Conservation (phyloP, 768 basidiomycete genomes). For the Trametes coccinea region DNA sequence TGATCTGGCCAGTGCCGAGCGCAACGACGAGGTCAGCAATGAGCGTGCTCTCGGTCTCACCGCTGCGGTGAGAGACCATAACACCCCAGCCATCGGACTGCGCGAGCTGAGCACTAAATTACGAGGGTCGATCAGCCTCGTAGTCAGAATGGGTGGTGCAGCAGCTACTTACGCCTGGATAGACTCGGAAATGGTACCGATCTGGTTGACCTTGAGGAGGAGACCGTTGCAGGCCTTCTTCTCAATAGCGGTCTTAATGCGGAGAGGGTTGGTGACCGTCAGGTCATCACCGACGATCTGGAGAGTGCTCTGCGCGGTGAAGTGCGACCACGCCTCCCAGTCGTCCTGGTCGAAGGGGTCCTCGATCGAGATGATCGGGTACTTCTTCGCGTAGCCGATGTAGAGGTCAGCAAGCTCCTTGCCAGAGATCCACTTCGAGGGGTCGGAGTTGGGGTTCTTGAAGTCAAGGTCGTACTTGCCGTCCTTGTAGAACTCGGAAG, state of each 20-base stretch:
- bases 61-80: conserved; percentile 99
- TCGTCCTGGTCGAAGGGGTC: conserved; percentile 99
- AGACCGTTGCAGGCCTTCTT: conserved; percentile 99
- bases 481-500: conserved; percentile 99
- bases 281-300: conserved; percentile 96
- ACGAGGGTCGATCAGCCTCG: neutral
- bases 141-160: no score
- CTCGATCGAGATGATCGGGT: conserved; percentile 94
- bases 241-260: conserved; percentile 98
- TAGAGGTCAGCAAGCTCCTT: conserved; percentile 92
- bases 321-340: conserved; percentile 97
- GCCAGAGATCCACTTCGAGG: conserved; percentile 94
- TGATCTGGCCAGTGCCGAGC: conserved; percentile 92
- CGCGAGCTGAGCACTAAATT: conserved; percentile 74
- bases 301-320: conserved; percentile 75
- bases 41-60: conserved; percentile 96
- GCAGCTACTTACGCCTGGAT: conserved; percentile 84
- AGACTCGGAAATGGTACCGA: conserved; percentile 97
- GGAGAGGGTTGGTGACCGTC: conserved; percentile 95
- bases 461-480: conserved; percentile 99
- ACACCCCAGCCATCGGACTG: conserved; percentile 98
- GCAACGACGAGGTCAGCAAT: conserved; percentile 96
- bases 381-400: conserved; percentile 82
- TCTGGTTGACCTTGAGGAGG: conserved; percentile 99
- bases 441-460: conserved; percentile 99